Evolutionary conservation across 2,329 filamentous ascomycete species (phyloP).

Genomic region (Aurifilum marmelostoma): DNA sequence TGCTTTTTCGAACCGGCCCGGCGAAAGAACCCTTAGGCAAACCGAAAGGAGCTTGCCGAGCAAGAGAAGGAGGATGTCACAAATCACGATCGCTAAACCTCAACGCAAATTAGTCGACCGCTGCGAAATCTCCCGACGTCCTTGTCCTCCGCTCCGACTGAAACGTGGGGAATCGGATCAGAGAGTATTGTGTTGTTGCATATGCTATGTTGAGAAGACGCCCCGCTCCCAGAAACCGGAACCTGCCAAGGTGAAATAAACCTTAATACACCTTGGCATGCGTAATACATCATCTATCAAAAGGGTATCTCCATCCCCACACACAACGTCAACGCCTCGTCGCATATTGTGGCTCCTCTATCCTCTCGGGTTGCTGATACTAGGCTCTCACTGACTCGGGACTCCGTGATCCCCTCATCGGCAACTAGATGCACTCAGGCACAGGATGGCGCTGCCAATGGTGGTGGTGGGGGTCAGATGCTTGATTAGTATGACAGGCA

Average conservation of each 20-base stretch:
- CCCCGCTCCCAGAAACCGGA: neutral
- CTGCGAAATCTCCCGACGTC: neutral
- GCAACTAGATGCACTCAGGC: neutral
- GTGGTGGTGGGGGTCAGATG: neutral
- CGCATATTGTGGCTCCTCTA: neutral
- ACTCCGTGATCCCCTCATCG: neutral
- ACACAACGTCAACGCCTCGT: neutral
- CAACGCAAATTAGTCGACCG: neutral
- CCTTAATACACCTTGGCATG: neutral
- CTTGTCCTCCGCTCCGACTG: neutral
- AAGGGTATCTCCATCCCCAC: neutral
- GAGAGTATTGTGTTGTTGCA: neutral
- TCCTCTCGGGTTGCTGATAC: neutral
- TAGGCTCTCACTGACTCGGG: neutral
- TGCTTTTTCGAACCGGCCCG: neutral
- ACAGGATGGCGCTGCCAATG: neutral
- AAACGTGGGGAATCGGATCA: neutral
- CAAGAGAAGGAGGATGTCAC: neutral
- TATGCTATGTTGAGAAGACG: too few relatives aligned
- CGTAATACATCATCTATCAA: neutral
- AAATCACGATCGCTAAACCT: neutral
- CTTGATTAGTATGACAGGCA: neutral
- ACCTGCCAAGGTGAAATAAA: neutral
- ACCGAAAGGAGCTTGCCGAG: neutral
- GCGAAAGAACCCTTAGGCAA: neutral